phyloP scores from a whole-genome alignment of 768 basidiomycete species.

The Neoboletus magnificus region DNA sequence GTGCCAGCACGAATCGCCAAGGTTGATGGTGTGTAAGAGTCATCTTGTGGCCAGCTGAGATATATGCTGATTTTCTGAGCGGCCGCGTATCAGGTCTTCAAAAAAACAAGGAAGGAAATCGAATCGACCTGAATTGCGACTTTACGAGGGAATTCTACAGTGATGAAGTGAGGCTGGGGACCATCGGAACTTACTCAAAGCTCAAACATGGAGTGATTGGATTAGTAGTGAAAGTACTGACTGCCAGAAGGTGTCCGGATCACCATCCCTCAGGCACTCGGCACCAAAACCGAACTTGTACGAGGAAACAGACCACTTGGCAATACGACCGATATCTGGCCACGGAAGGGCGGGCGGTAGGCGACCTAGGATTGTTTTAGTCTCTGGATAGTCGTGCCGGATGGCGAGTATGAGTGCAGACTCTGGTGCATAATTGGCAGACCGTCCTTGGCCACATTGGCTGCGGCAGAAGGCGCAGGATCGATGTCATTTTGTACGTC shows the following conservation, averaged over 20 bases:
- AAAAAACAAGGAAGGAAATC: not conserved
- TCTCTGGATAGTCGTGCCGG: not conserved
- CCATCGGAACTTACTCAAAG: conserved; percentile 70
- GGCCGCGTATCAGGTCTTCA: not conserved
- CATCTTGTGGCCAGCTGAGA: conserved; percentile 79
- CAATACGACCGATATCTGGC: conserved; percentile 85
- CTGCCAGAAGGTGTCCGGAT: conserved; percentile 98
- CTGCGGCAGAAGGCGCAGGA: conserved; percentile 11
- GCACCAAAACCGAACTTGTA: conserved; percentile 96
- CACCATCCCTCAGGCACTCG: conserved; percentile 84
- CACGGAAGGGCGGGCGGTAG: conserved; percentile 55
- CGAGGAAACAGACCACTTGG: conserved; percentile 94
- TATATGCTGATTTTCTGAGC: conserved; percentile 81
- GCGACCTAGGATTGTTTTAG: conserved; percentile 27
- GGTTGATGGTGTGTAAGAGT: conserved; percentile 95
- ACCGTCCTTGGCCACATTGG: conserved; percentile 32
- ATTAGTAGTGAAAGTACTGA: conserved; percentile 40
- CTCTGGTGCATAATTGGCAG: conserved; percentile 39
- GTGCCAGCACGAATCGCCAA: conserved; percentile 91
- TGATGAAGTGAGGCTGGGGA: conserved; percentile 95
- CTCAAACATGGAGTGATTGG: not conserved
- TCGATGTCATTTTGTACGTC: conserved; percentile 13
- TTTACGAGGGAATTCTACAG: conserved; percentile 87
- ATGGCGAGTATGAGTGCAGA: conserved; percentile 15
- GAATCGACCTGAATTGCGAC: conserved; percentile 76